Evolutionary conservation across 179 eudicot species (phyloP), one percentile per base, ranked within the genome.

Genomic region (Dionaea muscipula): DNA sequence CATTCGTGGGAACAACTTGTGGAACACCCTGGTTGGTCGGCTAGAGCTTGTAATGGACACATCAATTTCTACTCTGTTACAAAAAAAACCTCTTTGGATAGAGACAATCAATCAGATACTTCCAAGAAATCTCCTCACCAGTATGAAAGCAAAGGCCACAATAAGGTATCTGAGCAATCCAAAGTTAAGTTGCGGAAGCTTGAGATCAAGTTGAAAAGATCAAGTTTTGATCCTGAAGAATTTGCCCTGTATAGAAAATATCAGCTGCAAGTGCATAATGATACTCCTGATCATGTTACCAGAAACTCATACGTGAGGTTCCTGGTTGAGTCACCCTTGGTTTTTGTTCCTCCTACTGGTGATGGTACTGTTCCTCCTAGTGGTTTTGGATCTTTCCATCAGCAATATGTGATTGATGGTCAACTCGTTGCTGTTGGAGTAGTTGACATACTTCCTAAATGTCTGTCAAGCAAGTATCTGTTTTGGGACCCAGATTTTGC

Each of bases 331-430:
- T 75, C 85, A 37, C 96, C 99, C 58, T 77, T 93, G 57, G 59
- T 78, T 16, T 78, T 62, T 75, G 70, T 88, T 63, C 85, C 86
- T 7, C 68, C 93, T 52, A 63, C 69, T 48, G 78, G 73, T 39
- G 77, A 82, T 66, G 68, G 64, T 69, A 63, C 72, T 24, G 82
- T 76, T 59, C 96, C 99, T 64, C 89, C 84, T 40, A 84, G 86
- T 64, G 99, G 99, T 43, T 84, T 93, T 66, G 99, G 99, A 47
- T 88, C 99, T 48, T 93, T 93, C 68, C 99, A 93, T 70, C 96
- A 88, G 75, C 99, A 82, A 62, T 88, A 88, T 72, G 24, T 81
- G 41, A 72, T 88, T 68, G 86, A 93, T 69, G 99, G 96, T 51
- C 79, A 27, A 41, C 73, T 93, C 56, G 76, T 84, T 62, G 99